Base-by-base conservation (phyloP, 2,329 filamentous ascomycete genomes). In the Aureobasidium zeae region DNA sequence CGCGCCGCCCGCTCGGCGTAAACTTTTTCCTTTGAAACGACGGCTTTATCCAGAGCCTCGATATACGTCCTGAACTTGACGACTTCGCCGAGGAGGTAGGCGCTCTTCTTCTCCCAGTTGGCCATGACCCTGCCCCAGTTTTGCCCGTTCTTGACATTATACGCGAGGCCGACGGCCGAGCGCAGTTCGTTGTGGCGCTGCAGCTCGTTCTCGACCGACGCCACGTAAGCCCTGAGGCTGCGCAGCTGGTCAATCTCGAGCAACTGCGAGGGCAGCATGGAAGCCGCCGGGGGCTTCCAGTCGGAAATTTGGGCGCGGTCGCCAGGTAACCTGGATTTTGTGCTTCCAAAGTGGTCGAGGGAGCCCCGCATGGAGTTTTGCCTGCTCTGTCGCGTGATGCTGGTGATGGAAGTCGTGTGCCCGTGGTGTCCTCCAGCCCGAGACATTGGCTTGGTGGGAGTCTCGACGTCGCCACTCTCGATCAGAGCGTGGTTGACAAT, bases 51-150 rank as follows among this genome's bases (percentile, higher is more conserved):
- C 38, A 98, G 67, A 24, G 79, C 81, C 61, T 96, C 91, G 53
- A 95, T 88, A 57, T 96, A 98, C 0, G 88, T 96, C 48, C 83
- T 74, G 66, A 94, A 96, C 64, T 96, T 96, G 63, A 96, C 87
- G 61, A 93, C 95, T 67, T 98, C 91, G 25, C 85, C 74, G 10
- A 96, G 72, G 29, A 98, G 68, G 59, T 96, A 94, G 21, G 85
- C 81, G 45, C 86, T 93, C 68, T 96, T 96, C 57, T 83, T 80
- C 69, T 98, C 88, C 89, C 91, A 98, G 63, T 98, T 98, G 15
- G 81, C 74, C 83, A 96, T 89, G 12, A 89, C 86, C 63, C 83
- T 88, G 49, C 69, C 70, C 12, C 81, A 76, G 56, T 96, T 96
- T 26, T 77, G 73, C 49, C 89, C 83, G 21, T 87, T 77, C 3